Conservation (phyloP, 2,329 filamentous ascomycete genomes). For the Aureobasidium zeae region DNA sequence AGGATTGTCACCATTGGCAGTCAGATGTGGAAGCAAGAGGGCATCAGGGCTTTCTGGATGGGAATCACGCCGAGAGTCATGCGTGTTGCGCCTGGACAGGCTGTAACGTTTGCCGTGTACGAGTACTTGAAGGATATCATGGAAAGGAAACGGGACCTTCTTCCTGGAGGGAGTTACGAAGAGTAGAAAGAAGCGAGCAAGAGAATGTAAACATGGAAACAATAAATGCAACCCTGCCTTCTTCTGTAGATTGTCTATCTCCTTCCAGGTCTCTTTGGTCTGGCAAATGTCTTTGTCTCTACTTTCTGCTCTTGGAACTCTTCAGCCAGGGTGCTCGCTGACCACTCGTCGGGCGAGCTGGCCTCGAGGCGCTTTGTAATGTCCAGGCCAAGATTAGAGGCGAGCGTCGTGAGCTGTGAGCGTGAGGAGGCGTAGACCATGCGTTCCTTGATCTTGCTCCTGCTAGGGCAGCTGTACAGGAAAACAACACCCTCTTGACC, state of each 20-base stretch:
- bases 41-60: conserved; percentile 93
- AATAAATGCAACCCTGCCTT: conserved; percentile 1
- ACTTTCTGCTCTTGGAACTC: conserved; percentile 61
- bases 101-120: conserved; percentile 56
- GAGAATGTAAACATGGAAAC: neutral
- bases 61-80: conserved; percentile 96
- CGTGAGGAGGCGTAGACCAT: conserved; percentile 70
- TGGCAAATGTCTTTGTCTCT: conserved; percentile 59
- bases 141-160: conserved; percentile 39
- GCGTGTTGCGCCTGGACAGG: conserved; percentile 93
- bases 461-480: conserved; percentile 70
- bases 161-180: conserved; percentile 40
- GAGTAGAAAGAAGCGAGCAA: conserved; percentile 30
- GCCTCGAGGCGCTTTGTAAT: conserved; percentile 61
- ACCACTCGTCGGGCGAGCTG: conserved; percentile 59
- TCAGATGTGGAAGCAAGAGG: conserved; percentile 67
- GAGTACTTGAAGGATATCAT: conserved; percentile 43
- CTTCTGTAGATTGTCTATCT: conserved; percentile 29
- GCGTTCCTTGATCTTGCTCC: conserved; percentile 66
- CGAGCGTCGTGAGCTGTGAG: conserved; percentile 52
- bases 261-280: conserved; percentile 71
- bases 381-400: conserved; percentile 54
- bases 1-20: conserved; percentile 68
- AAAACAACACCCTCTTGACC: conserved; percentile 58
- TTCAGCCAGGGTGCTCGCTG: conserved; percentile 52